These are phyloP conservation scores for Lasiosphaeris hirsuta DNA, from an alignment of 495 filamentous ascomycete genomes.

Conservation along the genomic window DNA sequence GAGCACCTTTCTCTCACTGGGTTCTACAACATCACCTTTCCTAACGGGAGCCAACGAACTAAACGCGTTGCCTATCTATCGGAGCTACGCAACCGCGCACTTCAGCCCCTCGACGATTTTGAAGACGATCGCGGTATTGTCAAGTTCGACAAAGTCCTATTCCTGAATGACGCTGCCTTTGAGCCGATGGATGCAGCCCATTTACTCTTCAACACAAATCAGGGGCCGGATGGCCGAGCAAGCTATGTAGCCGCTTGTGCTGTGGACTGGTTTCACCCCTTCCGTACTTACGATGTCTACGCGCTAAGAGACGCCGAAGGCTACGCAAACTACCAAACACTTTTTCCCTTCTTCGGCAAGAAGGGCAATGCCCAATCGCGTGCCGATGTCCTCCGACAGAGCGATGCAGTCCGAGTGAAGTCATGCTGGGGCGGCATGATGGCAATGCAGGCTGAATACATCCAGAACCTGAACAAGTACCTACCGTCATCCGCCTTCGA, in stretches of 20 bases:
- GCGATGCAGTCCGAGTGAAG: slow-evolving; percentile 67
- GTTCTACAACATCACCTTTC: slow-evolving; percentile 56
- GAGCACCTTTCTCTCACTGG: slow-evolving; percentile 50
- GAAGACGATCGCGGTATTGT: slow-evolving; percentile 34
- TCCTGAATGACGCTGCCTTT: slow-evolving; percentile 75
- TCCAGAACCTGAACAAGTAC: slow-evolving; percentile 36
- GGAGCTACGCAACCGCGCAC: slow-evolving; percentile 70
- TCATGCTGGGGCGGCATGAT: slow-evolving; percentile 84
- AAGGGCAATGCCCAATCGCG: slow-evolving; percentile 56
- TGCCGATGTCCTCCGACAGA: slow-evolving; percentile 56
- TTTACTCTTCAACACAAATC: slow-evolving; percentile 72
- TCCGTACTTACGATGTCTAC: slow-evolving; percentile 82
- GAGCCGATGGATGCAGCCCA: slow-evolving; percentile 66
- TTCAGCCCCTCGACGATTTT: slow-evolving; percentile 56
- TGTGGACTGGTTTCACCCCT: slow-evolving; percentile 69
- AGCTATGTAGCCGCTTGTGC: slow-evolving; percentile 78
- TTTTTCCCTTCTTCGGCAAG: slow-evolving; percentile 70
- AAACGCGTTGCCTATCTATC: slow-evolving; percentile 77
- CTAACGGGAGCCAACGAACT: slow-evolving; percentile 57
- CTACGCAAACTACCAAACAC: slow-evolving; percentile 63
- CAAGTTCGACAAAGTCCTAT: slow-evolving; percentile 66
- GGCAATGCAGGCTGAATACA: slow-evolving; percentile 68
- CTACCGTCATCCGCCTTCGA: slow-evolving; percentile 22
- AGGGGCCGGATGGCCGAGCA: slow-evolving; percentile 51
- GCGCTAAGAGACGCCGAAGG: slow-evolving; percentile 73